Evolutionary conservation across 305 asterid genomes (phyloP).

Genomic region (Fraxinus dipetala): DNA sequence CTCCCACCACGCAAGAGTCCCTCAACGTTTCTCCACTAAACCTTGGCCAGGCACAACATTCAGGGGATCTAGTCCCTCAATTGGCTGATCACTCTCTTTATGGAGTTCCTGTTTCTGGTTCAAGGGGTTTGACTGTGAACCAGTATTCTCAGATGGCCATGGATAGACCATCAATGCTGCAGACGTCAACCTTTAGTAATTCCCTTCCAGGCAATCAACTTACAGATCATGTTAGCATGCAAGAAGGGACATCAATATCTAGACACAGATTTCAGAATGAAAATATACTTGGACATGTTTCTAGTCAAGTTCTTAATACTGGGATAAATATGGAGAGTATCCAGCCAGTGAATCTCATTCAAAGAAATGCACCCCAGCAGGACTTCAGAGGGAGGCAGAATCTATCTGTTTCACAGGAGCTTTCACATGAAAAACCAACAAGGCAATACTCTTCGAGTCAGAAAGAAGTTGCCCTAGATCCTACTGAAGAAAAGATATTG

Average conservation of each 20-base stretch:
- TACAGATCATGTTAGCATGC: conserved; percentile 46
- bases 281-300: conserved; percentile 41
- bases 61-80: conserved; percentile 49
- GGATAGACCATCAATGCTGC: conserved; percentile 50
- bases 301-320: conserved; percentile 36
- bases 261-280: conserved; percentile 55
- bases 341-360: conserved; percentile 49
- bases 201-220: conserved; percentile 50
- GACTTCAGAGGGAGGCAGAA: conserved; percentile 43
- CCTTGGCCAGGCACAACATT: conserved; percentile 48
- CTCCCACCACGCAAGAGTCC: conserved; percentile 57
- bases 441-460: conserved; percentile 38
- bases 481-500: conserved; percentile 82
- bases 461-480: conserved; percentile 69
- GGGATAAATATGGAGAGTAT: conserved; percentile 39
- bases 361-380: conserved; percentile 40
- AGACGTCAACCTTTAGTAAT: conserved; percentile 43
- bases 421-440: conserved; percentile 39
- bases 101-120: conserved; percentile 74
- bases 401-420: conserved; percentile 36
- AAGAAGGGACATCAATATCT: conserved; percentile 42
- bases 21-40: conserved; percentile 47
- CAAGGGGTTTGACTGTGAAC: conserved; percentile 56
- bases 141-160: conserved; percentile 53
- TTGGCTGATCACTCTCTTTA: conserved; percentile 78